Conservation (phyloP, 371 early-diverging fungal genomes). For the Haplosporangium sp. region DNA sequence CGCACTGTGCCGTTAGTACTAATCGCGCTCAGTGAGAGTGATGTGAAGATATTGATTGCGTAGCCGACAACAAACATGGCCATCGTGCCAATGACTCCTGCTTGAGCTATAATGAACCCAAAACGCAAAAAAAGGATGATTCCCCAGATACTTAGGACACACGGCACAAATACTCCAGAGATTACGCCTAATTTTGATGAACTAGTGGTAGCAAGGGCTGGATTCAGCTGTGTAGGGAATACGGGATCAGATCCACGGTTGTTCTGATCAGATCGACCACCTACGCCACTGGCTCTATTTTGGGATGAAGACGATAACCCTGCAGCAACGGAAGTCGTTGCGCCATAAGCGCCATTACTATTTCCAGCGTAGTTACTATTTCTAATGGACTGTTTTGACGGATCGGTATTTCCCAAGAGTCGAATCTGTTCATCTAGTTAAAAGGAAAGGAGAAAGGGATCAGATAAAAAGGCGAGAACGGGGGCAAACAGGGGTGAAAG, state of each 20-base stretch:
- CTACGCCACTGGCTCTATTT: not conserved
- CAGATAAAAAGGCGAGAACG: not conserved
- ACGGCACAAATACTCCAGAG: slow-evolving; percentile 74
- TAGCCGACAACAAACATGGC: slow-evolving; percentile 68
- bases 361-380: not conserved
- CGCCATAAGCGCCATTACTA: not conserved
- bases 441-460: not conserved
- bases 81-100: slow-evolving; percentile 68
- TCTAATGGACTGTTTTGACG: not conserved
- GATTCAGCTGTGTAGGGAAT: slow-evolving; percentile 47
- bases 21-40: slow-evolving; percentile 78
- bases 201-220: slow-evolving; percentile 38
- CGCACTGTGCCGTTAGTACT: slow-evolving; percentile 76
- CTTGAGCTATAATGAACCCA: slow-evolving; percentile 71
- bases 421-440: slow-evolving; percentile 15
- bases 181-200: slow-evolving; percentile 68
- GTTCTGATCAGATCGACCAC: not conserved
- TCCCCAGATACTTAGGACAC: slow-evolving; percentile 72
- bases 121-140: slow-evolving; percentile 72
- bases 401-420: slow-evolving; percentile 18
- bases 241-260: slow-evolving; percentile 13
- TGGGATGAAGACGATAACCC: not conserved
- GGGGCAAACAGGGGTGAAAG: not conserved
- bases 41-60: slow-evolving; percentile 69
- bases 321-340: not conserved